phyloP scores from a whole-genome alignment of 1,139 yeast species.

The Schwanniomyces etchellsii region DNA sequence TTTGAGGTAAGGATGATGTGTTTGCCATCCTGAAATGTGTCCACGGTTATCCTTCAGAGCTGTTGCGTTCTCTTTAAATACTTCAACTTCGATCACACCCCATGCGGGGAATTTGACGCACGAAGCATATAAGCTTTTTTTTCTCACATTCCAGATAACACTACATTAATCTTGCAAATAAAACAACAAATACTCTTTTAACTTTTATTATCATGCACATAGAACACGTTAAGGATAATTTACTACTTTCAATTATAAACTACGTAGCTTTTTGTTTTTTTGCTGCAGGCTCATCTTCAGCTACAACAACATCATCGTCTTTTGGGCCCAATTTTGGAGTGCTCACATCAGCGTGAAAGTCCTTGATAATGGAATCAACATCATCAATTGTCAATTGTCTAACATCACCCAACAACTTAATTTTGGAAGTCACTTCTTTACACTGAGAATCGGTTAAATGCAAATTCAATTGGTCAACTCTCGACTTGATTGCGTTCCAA shows the following conservation, averaged over 20 bases:
- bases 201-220: too few relatives aligned
- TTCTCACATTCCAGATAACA: too few relatives aligned
- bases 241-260: not conserved
- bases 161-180: too few relatives aligned
- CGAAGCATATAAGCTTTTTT: too few relatives aligned
- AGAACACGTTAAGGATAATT: too few relatives aligned
- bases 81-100: too few relatives aligned
- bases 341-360: constrained; percentile 68
- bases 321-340: constrained; percentile 26
- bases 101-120: too few relatives aligned
- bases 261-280: constrained; percentile 32
- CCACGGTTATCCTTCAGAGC: too few relatives aligned
- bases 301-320: constrained; percentile 11
- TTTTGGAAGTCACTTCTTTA: constrained; percentile 91
- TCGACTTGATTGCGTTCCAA: constrained; percentile 97
- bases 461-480: constrained; percentile 95
- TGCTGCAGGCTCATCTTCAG: constrained; percentile 24
- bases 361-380: constrained; percentile 94
- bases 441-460: constrained; percentile 86
- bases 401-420: constrained; percentile 91
- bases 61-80: too few relatives aligned
- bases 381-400: constrained; percentile 94
- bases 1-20: constrained; percentile 8
- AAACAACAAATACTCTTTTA: too few relatives aligned
- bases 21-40: too few relatives aligned